Evolutionary conservation across 2,329 filamentous ascomycete genomes (phyloP), one percentile per base, ranked within the genome.

Genomic region (Sporothrix inflata): DNA sequence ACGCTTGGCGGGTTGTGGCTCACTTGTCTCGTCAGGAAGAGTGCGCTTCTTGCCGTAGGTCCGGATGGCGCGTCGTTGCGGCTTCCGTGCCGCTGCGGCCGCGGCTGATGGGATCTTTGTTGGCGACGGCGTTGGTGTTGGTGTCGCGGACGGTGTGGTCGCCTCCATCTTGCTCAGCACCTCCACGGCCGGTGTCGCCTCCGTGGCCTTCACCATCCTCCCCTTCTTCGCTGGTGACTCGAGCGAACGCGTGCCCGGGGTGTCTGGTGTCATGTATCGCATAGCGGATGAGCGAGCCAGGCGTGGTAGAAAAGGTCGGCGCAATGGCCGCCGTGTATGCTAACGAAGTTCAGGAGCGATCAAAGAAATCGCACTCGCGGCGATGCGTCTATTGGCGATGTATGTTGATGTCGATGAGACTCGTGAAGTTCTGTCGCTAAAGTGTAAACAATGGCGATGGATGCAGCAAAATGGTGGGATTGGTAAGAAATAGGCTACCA

Each of bases 21-120:
- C 34, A 19, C 14, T 21, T 16, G 65, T 34, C 14, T 67, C 47
- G 24, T 66, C 70, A 9, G 66, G 30, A 0, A 70, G 57, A 8
- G 72, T 47, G 19, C 73, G 72, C 24, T 75, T 75, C 72, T 75
- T 74, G 68, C 74, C 71, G 47, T 75, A 75, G 3, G 74, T 75
- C 14, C 74, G 73, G 38, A 74, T 53, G 14, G 72, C 47, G 24
- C 73, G 74, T 45, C 69, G 71, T 30, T n/a, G n/a, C 6, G 51
- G 72, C 27, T 30, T 68, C 12, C 51, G 24, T 38, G 70, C 9
- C 2, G 21, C 6, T 14, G 14, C 30, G 24, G 53, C 21, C 21
- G 14, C 8, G 4, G 16, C 1, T 30, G 40, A 12, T 12, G 55
- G n/a, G 24, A 19, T n/a, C 38, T 51, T 61, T 24, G 21, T 57